Evolutionary conservation across 164 flowering plant species (phyloP).

Genomic region (Cinnamomum chago): DNA sequence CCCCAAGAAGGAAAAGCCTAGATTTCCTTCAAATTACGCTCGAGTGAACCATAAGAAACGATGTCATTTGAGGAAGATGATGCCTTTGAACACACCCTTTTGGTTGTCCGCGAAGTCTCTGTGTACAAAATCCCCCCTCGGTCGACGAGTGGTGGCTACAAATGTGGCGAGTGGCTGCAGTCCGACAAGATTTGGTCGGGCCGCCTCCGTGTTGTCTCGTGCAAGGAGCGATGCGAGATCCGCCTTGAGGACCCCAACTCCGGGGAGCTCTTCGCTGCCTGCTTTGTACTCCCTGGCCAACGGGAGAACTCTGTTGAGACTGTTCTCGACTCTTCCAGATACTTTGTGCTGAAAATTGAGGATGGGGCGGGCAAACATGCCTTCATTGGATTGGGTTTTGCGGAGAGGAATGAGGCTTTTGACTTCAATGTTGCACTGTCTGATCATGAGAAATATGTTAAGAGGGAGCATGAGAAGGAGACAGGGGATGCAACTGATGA

Average conservation of each 20-base stretch:
- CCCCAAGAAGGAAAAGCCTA: not conserved
- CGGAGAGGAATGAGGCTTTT: conserved; percentile 94
- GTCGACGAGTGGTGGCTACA: conserved; percentile 86
- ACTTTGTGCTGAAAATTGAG: conserved; percentile 92
- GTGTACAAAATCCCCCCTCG: conserved; percentile 96
- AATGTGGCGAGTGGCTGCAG: conserved; percentile 99
- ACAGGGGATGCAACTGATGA: conserved; percentile 34
- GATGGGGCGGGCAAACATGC: conserved; percentile 96
- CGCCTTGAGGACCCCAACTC: conserved; percentile 91
- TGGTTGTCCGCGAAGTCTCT: conserved; percentile 89
- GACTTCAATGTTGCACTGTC: conserved; percentile 99
- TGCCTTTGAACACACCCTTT: conserved; percentile 85
- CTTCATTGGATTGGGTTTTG: conserved; percentile 85
- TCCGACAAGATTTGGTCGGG: conserved; percentile 99
- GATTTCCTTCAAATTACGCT: not conserved
- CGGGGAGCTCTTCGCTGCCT: conserved; percentile 94
- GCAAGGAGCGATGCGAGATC: conserved; percentile 84
- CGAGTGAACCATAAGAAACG: conserved; percentile 2
- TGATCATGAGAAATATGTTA: conserved; percentile 94
- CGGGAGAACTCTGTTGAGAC: conserved; percentile 85
- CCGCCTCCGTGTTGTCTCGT: conserved; percentile 88
- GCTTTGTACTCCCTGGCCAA: conserved; percentile 79
- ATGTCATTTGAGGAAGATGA: conserved; percentile 85
- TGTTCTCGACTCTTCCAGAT: conserved; percentile 89
- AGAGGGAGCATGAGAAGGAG: conserved; percentile 77